Evolutionary conservation across 208 protist species (phyloP), one percentile per base, ranked within the genome.

Genomic region (Leishmania turanica): DNA sequence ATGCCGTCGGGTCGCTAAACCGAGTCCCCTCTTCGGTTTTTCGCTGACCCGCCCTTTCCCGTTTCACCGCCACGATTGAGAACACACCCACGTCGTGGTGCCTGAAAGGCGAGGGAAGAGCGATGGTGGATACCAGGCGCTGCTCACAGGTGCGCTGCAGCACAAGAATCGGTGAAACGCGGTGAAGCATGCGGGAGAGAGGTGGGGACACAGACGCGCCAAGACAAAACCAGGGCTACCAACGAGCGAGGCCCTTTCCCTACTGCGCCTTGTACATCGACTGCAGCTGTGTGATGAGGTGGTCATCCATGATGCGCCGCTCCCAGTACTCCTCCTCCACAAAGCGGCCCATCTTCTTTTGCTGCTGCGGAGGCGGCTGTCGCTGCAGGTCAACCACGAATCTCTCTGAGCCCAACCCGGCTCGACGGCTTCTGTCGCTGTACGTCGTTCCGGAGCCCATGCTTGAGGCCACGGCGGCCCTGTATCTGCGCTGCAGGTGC

Each of bases 291-390:
- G 65, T 72, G 47, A 93, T 87, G 53, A 93, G 83, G 62, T 84
- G 75, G 62, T 86, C 81, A 72, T 93, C 90, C 34, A 88, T 77
- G 19, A 75, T 76, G 40, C 69, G 65, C 24, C 85, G 84, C 54
- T 84, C 84, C 58, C 51, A 73, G 81, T 90, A 92, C 40, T 92
- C 87, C 31, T 92, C 89, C 79, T 88, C 84, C 9, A 90, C 51
- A n/a, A 77, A 74, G 45, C 84, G 82, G 66, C 87, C 89, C 37
- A 92, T 53, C 31, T 85, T 80, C 73, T 88, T 92, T 5, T 72
- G 80, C 77, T 24, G 64, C 11, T 75, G 72, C 6, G 73, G 21
- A 3, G 45, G 81, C 21, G 24, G 72, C 66, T 82, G 83, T 0
- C 78, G 64, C 54, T 54, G 84, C 85, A 54, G 21, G 21, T 51